Base-by-base conservation (phyloP, 1,139 yeast genomes). In the Geotrichum phurueaensis region DNA sequence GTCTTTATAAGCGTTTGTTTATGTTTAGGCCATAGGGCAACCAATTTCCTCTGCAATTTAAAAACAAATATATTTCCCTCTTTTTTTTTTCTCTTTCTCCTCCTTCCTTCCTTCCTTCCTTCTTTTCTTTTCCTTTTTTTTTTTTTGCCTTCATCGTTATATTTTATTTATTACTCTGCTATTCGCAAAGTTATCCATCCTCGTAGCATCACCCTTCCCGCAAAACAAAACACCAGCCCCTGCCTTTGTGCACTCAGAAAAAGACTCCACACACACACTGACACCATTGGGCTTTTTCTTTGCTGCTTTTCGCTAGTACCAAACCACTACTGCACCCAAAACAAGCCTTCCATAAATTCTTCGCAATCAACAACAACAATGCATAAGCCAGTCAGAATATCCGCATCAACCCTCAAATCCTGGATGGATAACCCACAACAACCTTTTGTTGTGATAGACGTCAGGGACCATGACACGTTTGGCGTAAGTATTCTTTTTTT, bases 391-490 rank as follows among this genome's bases (percentile, higher is more conserved):
- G 43, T 36, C 43, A 36, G 43, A 36, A 36, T 36, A 36, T 36
- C 43, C 3, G 43, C 43, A 36, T 36, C 43, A 10, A 36, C 43
- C 18, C 43, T 36, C 43, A 36, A 36, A n/a, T 36, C 43, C 18
- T 36, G 43, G 43, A 36, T 36, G 43, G 43, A 36, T 6, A 36
- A 36, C 43, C 43, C 43, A 15, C 43, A 36, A 12, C 43, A 36
- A n/a, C 43, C 43, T 5, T 36, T 36, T 36, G 43, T 36, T n/a
- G 43, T 94, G 2, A 81, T 94, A 5, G 99, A 94, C 68, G 98
- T 92, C 3, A 80, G 99, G 60, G 98, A 91, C 63, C 80, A 82
- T 9, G 98, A 94, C 74, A 83, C 79, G 66, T 70, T 81, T 57
- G 91, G 90, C 1, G 83, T 81, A 59, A 75, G 81, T 69, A 66